phyloP scores from a whole-genome alignment of 2,329 filamentous ascomycete species.

The Colletotrichum tanaceti region DNA sequence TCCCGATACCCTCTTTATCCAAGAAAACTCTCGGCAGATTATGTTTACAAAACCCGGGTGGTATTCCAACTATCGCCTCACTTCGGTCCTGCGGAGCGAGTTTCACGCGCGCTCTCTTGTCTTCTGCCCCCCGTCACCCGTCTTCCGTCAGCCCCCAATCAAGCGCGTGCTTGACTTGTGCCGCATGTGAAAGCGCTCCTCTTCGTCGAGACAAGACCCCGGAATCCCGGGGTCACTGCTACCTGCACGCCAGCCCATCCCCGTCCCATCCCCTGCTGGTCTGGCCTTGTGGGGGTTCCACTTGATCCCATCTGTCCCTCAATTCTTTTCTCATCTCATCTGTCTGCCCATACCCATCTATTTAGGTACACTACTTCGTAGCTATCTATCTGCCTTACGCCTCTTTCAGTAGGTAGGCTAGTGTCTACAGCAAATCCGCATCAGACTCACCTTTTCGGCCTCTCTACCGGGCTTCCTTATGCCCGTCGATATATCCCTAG shows the following conservation, averaged over 20 bases:
- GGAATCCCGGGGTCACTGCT: slow-evolving; percentile 22
- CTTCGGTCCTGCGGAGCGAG: slow-evolving; percentile 49
- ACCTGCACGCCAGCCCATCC: slow-evolving; percentile 29
- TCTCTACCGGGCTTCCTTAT: slow-evolving; percentile 32
- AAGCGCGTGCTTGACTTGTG: slow-evolving; percentile 30
- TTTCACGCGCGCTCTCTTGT: slow-evolving; percentile 43
- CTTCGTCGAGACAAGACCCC: slow-evolving; percentile 21
- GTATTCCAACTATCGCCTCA: slow-evolving; percentile 45
- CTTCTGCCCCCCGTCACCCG: slow-evolving; percentile 2
- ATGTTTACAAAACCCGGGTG: slow-evolving; percentile 40
- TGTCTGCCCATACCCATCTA: background rate
- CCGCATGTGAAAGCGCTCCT: slow-evolving; percentile 37
- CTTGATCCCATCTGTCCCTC: slow-evolving; percentile 37
- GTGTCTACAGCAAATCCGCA: slow-evolving; percentile 17
- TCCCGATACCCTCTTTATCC: slow-evolving; percentile 43
- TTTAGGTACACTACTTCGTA: background rate
- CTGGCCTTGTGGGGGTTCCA: slow-evolving; percentile 36
- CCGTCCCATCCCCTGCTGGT: slow-evolving; percentile 14
- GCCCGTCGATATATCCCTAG: slow-evolving; percentile 39
- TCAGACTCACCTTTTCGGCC: slow-evolving; percentile 19
- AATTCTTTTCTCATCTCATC: slow-evolving; percentile 32
- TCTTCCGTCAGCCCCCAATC: slow-evolving; percentile 37
- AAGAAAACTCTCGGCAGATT: slow-evolving; percentile 49
- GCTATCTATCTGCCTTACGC: slow-evolving; percentile 12
- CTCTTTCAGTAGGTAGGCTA: slow-evolving; percentile 22